A percentile compares a stretch with the other conserved stretches of the same genome.
Conservation (phyloP, 306 rosid species). For the Cicer judaicum region DNA sequence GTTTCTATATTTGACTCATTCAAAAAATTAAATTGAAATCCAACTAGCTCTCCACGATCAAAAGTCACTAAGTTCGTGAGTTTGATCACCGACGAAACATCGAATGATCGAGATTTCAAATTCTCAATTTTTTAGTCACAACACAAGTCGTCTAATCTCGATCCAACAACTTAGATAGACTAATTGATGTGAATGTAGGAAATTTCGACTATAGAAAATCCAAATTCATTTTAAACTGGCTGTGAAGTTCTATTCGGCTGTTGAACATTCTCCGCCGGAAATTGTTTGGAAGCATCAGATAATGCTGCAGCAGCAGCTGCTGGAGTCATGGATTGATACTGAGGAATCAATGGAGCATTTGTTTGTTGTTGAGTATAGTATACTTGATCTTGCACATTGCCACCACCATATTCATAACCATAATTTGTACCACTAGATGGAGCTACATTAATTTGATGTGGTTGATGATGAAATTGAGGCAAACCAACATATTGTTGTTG, state of each 20-base stretch:
- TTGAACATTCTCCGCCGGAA: slow-evolving; percentile 57
- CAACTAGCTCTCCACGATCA: neutral
- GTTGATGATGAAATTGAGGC: slow-evolving; percentile 70
- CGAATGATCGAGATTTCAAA: neutral
- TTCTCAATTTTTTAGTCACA: neutral
- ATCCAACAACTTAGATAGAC: neutral
- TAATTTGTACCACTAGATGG: slow-evolving; percentile 63
- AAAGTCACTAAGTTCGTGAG: neutral
- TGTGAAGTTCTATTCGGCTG: slow-evolving; percentile 62
- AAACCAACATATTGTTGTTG: slow-evolving; percentile 75
- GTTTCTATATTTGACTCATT: slow-evolving; percentile 26
- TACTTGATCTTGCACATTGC: slow-evolving; percentile 60
- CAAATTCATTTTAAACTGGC: slow-evolving; percentile 34
- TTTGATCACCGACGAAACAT: neutral
- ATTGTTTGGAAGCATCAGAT: slow-evolving; percentile 79
- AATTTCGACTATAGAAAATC: neutral
- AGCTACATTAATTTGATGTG: slow-evolving; percentile 66
- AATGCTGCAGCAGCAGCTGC: slow-evolving; percentile 75
- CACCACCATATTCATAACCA: slow-evolving; percentile 67
- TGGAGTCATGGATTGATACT: slow-evolving; percentile 87
- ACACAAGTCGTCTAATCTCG: neutral
- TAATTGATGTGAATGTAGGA: neutral
- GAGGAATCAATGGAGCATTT: slow-evolving; percentile 64
- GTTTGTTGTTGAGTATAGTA: slow-evolving; percentile 65
- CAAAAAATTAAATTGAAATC: slow-evolving; percentile 38